Percentiles rank a stretch among this genome's conserved stretches.
Conservation (phyloP, 1,284 basidiomycete species). For the Sutorius eximius region DNA sequence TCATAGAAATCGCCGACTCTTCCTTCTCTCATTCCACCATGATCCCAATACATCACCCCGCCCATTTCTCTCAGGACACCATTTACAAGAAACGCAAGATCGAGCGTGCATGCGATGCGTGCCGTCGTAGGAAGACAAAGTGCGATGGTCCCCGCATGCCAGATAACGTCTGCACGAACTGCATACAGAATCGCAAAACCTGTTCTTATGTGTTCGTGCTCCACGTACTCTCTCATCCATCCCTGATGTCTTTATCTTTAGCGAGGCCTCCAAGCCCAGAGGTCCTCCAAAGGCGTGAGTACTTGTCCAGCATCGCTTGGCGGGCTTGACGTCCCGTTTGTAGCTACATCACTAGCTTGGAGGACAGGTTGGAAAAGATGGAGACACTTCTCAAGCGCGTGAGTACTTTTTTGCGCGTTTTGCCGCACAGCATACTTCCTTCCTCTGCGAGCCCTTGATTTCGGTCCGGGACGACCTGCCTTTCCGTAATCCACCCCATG, state of each 20-base stretch:
- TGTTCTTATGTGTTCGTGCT: conserved; percentile 73
- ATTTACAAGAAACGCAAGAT: conserved; percentile 52
- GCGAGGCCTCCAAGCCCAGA: conserved; percentile 76
- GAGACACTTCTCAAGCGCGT: conserved; percentile 70
- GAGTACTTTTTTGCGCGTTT: conserved; percentile 29
- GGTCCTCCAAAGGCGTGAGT: conserved; percentile 83
- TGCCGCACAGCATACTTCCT: not conserved
- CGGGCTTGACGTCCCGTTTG: not conserved
- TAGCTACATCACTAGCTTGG: conserved; percentile 75
- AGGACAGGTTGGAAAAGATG: conserved; percentile 72
- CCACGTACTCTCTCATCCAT: not conserved
- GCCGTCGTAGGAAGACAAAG: conserved; percentile 64
- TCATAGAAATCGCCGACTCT: conserved; percentile 33
- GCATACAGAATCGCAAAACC: conserved; percentile 57
- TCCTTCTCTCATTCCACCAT: conserved; percentile 9
- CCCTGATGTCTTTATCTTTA: conserved; percentile 27
- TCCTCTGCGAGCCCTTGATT: not conserved
- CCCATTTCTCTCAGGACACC: conserved; percentile 10
- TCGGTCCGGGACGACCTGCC: not conserved
- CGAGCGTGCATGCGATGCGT: conserved; percentile 72
- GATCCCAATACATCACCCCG: conserved; percentile 10
- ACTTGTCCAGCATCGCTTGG: not conserved
- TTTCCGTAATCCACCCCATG: not conserved
- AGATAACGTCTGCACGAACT: conserved; percentile 70
- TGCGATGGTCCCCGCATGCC: conserved; percentile 67